Evolutionary conservation across 352 stramenopile species (phyloP).

Genomic region (Phytopythium montanum): DNA sequence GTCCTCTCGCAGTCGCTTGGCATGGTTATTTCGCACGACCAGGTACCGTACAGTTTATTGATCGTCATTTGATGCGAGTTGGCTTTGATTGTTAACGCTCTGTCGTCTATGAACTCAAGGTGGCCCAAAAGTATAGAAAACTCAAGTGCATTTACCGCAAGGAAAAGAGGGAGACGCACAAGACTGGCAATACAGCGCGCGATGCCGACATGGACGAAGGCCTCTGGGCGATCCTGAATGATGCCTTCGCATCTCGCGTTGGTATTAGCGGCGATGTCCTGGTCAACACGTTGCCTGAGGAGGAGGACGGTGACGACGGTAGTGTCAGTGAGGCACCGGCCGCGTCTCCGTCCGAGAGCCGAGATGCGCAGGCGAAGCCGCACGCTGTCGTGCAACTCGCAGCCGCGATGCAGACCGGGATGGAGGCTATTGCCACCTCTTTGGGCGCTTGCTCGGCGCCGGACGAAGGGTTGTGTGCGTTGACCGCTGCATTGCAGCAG

Average conservation of each 20-base stretch:
- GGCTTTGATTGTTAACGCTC: no score
- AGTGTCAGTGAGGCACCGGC: background rate
- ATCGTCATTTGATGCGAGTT: no score
- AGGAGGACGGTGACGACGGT: background rate
- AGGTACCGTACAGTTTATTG: conserved; percentile 5
- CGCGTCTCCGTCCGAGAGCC: no score
- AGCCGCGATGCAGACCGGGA: no score
- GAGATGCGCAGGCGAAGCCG: no score
- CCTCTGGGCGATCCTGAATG: background rate
- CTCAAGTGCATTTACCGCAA: conserved; percentile 1
- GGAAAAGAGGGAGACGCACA: background rate
- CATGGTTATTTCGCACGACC: conserved; percentile 1
- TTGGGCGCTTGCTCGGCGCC: no score
- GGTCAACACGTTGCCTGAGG: background rate
- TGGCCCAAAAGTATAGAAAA: background rate
- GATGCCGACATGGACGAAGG: background rate
- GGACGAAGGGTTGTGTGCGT: no score
- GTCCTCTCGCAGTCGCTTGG: conserved; percentile 8
- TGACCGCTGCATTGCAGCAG: no score
- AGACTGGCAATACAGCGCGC: no score
- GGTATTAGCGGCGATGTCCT: background rate
- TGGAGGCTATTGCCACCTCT: no score
- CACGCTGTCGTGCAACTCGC: no score
- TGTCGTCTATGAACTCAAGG: background rate
- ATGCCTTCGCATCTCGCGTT: background rate